These are phyloP conservation scores for Lepidium aucheri DNA, from an alignment of 345 rosid species.

Conservation along the genomic window DNA sequence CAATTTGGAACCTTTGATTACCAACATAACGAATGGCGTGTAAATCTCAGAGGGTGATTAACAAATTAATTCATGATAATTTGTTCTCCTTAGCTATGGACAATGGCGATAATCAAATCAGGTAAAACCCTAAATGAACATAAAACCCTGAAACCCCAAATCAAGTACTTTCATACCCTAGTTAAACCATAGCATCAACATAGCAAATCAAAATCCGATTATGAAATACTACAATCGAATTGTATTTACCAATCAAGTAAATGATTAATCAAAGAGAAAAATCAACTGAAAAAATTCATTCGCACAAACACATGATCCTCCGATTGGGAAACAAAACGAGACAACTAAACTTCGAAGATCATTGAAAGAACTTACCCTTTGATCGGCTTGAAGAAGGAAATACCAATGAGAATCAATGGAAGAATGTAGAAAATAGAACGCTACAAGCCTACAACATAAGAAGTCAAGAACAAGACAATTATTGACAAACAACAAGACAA, in stretches of 20 bases:
- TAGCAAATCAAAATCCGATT: neutral
- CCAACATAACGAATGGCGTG: neutral
- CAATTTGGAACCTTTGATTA: too few relatives aligned
- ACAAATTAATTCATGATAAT: neutral
- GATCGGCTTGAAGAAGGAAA: neutral
- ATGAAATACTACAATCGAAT: neutral
- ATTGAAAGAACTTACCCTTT: neutral
- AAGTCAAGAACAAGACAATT: too few relatives aligned
- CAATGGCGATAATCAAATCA: neutral
- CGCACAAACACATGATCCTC: neutral
- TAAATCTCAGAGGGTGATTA: neutral
- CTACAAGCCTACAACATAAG: too few relatives aligned
- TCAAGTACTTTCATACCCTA: neutral
- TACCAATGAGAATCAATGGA: neutral
- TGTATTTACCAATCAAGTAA: neutral
- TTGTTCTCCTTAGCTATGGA: neutral
- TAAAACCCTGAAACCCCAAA: slow-evolving; percentile 11
- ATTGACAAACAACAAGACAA: too few relatives aligned
- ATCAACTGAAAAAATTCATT: neutral
- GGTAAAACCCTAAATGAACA: neutral
- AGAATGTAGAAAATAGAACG: too few relatives aligned
- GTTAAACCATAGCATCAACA: neutral
- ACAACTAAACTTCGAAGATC: neutral
- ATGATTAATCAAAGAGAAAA: neutral
- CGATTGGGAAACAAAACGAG: neutral